Percentiles rank a stretch among this genome's conserved stretches.
phyloP scores from a whole-genome alignment of 2,329 filamentous ascomycete species.

The Volutella citrinella region DNA sequence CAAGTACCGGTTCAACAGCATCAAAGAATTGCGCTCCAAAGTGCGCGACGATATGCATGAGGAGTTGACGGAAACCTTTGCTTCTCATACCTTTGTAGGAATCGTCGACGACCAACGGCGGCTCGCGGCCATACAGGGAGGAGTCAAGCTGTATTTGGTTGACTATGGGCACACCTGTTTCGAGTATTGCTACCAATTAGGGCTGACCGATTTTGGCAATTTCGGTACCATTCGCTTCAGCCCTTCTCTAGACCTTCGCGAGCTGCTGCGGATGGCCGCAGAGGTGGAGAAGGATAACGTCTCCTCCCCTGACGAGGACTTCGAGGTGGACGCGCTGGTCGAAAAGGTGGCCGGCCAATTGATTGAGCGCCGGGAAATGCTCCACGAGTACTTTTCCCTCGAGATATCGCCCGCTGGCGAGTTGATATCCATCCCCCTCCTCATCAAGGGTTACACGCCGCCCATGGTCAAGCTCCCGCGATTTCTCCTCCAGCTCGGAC shows the following conservation, averaged over 20 bases:
- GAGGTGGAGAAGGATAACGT: constrained; percentile 59
- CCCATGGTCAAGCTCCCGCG: constrained; percentile 81
- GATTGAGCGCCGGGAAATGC: constrained; percentile 76
- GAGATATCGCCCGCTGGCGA: constrained; percentile 77
- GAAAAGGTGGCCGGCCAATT: constrained; percentile 65
- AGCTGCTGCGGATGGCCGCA: constrained; percentile 71
- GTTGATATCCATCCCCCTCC: constrained; percentile 73
- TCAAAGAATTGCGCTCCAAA: constrained; percentile 78
- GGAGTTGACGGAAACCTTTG: constrained; percentile 82
- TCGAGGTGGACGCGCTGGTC: constrained; percentile 65
- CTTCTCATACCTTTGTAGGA: constrained; percentile 88
- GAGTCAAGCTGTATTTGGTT: constrained; percentile 86
- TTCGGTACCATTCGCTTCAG: constrained; percentile 82
- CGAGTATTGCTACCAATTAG: constrained; percentile 95
- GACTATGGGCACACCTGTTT: constrained; percentile 86
- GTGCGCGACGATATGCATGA: constrained; percentile 82
- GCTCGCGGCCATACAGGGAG: constrained; percentile 88
- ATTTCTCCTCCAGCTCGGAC: constrained; percentile 85
- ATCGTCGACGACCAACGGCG: constrained; percentile 84
- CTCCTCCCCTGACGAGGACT: constrained; percentile 46
- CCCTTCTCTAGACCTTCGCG: constrained; percentile 67
- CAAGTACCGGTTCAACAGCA: constrained; percentile 72
- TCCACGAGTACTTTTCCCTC: constrained; percentile 88
- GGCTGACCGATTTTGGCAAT: constrained; percentile 92
- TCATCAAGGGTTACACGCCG: constrained; percentile 87